A percentile compares a stretch with the other conserved stretches of the same genome.
Conservation (phyloP, 352 stramenopile genomes). For the Phytophthora tubulina region DNA sequence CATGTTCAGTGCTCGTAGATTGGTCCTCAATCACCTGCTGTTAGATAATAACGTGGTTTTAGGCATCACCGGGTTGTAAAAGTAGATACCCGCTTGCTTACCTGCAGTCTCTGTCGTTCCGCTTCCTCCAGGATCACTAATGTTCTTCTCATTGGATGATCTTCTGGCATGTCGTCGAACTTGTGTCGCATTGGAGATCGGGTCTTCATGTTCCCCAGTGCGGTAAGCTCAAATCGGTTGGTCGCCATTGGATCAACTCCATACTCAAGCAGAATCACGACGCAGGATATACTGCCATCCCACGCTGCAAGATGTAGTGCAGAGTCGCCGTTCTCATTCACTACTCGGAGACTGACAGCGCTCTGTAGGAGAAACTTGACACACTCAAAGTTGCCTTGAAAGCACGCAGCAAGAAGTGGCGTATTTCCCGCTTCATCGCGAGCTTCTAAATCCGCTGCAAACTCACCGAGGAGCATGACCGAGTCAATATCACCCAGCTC, state of each 20-base stretch:
- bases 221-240: slow-evolving; percentile 63
- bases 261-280: slow-evolving; percentile 77
- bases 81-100: slow-evolving; percentile 23
- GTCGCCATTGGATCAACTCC: slow-evolving; percentile 53
- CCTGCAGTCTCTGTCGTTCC: slow-evolving; percentile 38
- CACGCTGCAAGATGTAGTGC: slow-evolving; percentile 75
- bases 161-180: slow-evolving; percentile 63
- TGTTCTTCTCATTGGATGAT: slow-evolving; percentile 63
- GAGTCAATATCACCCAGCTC: slow-evolving; percentile 74
- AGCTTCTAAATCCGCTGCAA: slow-evolving; percentile 68
- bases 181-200: slow-evolving; percentile 71
- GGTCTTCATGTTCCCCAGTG: slow-evolving; percentile 68
- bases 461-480: slow-evolving; percentile 76
- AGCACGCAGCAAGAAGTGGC: slow-evolving; percentile 68
- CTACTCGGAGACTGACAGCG: slow-evolving; percentile 56
- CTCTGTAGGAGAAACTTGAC: slow-evolving; percentile 80
- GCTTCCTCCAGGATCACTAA: slow-evolving; percentile 57
- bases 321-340: slow-evolving; percentile 61
- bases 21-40: slow-evolving; percentile 31
- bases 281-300: slow-evolving; percentile 68
- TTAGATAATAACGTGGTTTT: neutral
- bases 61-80: neutral
- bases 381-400: slow-evolving; percentile 75
- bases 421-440: slow-evolving; percentile 75
- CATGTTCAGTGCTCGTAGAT: slow-evolving; percentile 22